These are phyloP conservation scores for Penicillium sp. DNA, from an alignment of 2,329 filamentous ascomycete genomes.

Conservation along the genomic window DNA sequence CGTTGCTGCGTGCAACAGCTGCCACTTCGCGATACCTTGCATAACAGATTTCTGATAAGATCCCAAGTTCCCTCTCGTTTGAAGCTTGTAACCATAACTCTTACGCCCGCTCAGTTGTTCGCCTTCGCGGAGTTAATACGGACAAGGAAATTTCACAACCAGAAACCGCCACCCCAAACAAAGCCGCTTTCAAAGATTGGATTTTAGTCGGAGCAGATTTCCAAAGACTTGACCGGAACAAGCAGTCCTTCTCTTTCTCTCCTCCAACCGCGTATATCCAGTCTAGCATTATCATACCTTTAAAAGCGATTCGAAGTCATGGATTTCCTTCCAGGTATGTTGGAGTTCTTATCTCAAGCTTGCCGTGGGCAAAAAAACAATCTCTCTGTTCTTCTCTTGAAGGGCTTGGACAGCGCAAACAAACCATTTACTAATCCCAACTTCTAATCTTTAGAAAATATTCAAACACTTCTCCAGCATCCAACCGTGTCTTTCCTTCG, in stretches of 20 bases:
- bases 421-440: background rate
- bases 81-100: background rate
- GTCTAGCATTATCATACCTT: background rate
- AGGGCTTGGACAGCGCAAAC: background rate
- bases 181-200: background rate
- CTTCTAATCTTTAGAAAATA: conserved; percentile 17
- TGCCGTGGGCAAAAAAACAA: background rate
- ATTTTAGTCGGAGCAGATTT: background rate
- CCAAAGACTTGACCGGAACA: background rate
- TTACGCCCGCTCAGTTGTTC: too few species aligned
- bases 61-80: conserved; percentile 3
- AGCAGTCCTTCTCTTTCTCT: background rate
- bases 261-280: background rate
- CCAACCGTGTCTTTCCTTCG: conserved; percentile 19
- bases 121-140: background rate
- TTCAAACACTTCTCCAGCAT: conserved; percentile 20
- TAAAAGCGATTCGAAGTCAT: conserved; percentile 3
- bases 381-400: background rate
- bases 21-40: background rate
- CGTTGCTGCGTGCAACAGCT: background rate
- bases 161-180: background rate
- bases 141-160: background rate
- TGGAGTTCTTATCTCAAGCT: background rate
- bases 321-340: conserved; percentile 23
- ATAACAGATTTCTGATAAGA: conserved; percentile 10